A percentile compares a stretch with the other conserved stretches of the same genome.
These are phyloP conservation scores for Penicillium goetzii DNA, from an alignment of 495 filamentous ascomycete genomes.

Conservation along the genomic window DNA sequence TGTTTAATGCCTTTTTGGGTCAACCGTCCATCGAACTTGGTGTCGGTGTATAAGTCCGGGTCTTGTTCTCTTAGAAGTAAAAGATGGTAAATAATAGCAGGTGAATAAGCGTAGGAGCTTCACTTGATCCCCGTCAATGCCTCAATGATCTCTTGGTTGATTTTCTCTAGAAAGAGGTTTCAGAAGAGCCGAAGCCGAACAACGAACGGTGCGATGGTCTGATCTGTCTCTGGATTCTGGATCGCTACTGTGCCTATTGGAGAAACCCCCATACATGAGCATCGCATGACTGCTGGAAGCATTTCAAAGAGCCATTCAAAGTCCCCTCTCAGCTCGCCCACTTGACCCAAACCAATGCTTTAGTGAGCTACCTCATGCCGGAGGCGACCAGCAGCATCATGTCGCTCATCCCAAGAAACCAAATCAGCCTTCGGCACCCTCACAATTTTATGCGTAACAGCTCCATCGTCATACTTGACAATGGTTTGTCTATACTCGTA, in stretches of 20 bases:
- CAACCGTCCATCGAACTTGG: too few species aligned
- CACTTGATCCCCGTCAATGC: too few species aligned
- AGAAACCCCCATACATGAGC: too few species aligned
- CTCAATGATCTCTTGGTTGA: too few species aligned
- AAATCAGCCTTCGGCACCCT: slow-evolving; percentile 57
- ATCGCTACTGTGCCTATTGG: too few species aligned
- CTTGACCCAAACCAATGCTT: background rate
- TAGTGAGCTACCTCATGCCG: background rate
- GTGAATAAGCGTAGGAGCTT: background rate
- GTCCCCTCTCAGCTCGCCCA: background rate
- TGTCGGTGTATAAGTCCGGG: background rate
- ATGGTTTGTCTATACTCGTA: slow-evolving; percentile 61
- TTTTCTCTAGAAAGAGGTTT: too few species aligned
- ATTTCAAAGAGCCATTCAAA: background rate
- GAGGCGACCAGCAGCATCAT: slow-evolving; percentile 55
- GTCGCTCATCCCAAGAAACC: slow-evolving; percentile 56
- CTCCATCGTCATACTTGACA: slow-evolving; percentile 50
- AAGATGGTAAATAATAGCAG: background rate
- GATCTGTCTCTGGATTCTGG: too few species aligned
- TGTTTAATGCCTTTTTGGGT: slow-evolving; percentile 10
- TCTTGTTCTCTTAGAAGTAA: background rate
- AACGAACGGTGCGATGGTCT: too few species aligned
- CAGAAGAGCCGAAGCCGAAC: too few species aligned
- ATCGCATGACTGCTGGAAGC: too few species aligned
- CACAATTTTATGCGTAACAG: slow-evolving; percentile 55